Conservation (phyloP, 768 basidiomycete species). For the Amanita inopinata region DNA sequence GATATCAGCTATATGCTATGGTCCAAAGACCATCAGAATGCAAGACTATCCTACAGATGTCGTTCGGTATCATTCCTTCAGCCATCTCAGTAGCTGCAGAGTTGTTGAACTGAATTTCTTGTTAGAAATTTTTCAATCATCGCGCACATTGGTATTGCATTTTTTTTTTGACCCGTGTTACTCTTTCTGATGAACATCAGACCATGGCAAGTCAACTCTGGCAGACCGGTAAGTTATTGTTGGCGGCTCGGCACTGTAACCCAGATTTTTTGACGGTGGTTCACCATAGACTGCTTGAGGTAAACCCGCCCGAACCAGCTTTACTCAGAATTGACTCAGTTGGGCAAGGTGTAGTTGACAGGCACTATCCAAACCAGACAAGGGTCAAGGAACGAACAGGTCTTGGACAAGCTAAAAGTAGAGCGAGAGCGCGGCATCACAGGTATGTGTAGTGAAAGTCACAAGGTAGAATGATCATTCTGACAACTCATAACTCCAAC, state of each 20-base stretch:
- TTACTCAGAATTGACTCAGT: slow-evolving; percentile 10
- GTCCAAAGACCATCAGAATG: slow-evolving; percentile 35
- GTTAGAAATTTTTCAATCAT: slow-evolving; percentile 90
- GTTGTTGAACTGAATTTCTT: slow-evolving; percentile 6
- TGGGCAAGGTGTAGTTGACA: slow-evolving; percentile 50
- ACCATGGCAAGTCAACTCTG: slow-evolving; percentile 94
- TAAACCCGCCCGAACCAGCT: slow-evolving; percentile 15
- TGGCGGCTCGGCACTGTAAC: not conserved
- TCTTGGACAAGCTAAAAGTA: slow-evolving; percentile 91
- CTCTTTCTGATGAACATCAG: slow-evolving; percentile 24
- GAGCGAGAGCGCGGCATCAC: slow-evolving; percentile 97
- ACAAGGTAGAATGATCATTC: not conserved
- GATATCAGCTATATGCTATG: slow-evolving; percentile 18
- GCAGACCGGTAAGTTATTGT: slow-evolving; percentile 62
- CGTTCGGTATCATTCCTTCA: slow-evolving; percentile 41
- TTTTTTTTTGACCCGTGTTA: not conserved
- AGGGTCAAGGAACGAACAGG: slow-evolving; percentile 68
- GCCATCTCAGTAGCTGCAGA: not conserved
- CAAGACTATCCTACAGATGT: slow-evolving; percentile 57
- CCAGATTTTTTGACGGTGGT: not conserved
- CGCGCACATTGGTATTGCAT: slow-evolving; percentile 72
- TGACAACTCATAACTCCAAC: slow-evolving; percentile 7
- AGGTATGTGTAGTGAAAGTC: slow-evolving; percentile 32
- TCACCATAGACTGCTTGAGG: slow-evolving; percentile 58
- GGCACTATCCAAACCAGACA: slow-evolving; percentile 69